phyloP scores from a whole-genome alignment of 2,329 filamentous ascomycete species.

The Aspergillus neoniger region DNA sequence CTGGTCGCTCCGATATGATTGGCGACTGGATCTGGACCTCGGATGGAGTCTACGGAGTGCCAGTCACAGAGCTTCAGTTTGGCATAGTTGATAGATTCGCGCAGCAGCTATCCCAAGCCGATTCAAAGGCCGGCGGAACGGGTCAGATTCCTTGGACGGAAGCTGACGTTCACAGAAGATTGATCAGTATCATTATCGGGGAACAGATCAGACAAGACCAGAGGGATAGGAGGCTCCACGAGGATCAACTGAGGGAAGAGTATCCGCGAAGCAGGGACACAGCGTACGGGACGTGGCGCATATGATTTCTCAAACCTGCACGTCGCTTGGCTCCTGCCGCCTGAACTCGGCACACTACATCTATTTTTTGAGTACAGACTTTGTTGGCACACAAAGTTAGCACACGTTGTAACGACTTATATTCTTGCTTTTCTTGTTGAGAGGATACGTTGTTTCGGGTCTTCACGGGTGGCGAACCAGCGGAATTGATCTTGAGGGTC shows the following conservation, averaged over 20 bases:
- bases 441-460: slow-evolving; percentile 18
- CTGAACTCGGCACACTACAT: not conserved
- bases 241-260: slow-evolving; percentile 9
- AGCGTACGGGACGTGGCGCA: slow-evolving; percentile 32
- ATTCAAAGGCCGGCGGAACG: slow-evolving; percentile 38
- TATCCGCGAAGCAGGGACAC: slow-evolving; percentile 16
- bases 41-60: slow-evolving; percentile 42
- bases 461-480: slow-evolving; percentile 19
- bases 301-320: slow-evolving; percentile 15
- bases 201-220: slow-evolving; percentile 47
- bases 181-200: slow-evolving; percentile 51
- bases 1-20: slow-evolving; percentile 41
- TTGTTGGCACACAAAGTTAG: slow-evolving; percentile 1
- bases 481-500: slow-evolving; percentile 11
- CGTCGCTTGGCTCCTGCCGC: slow-evolving; percentile 6
- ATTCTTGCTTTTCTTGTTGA: slow-evolving; percentile 6
- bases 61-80: slow-evolving; percentile 46
- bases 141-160: slow-evolving; percentile 47
- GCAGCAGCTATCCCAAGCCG: slow-evolving; percentile 38
- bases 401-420: slow-evolving; percentile 18
- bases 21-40: slow-evolving; percentile 48
- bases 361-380: slow-evolving; percentile 1
- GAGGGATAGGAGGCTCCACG: slow-evolving; percentile 33
- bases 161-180: slow-evolving; percentile 45
- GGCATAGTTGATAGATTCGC: slow-evolving; percentile 45